Evolutionary conservation across 1,139 yeast genomes (phyloP).

Genomic region (Entelexis paramagnoliae): DNA sequence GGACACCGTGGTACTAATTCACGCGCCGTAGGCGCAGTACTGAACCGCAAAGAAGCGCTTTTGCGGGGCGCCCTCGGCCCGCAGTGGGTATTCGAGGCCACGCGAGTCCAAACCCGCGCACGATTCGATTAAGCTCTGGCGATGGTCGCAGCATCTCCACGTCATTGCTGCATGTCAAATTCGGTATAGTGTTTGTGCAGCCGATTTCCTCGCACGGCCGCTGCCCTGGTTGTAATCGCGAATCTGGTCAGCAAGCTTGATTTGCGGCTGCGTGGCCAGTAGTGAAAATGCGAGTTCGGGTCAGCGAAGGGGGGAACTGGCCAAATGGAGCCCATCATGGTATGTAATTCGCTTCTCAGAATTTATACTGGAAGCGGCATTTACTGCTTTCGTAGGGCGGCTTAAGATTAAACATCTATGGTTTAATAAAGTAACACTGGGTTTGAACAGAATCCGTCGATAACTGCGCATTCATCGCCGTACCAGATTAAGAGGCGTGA

Average conservation of each 20-base stretch:
- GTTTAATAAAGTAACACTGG: neutral
- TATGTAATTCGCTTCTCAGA: neutral
- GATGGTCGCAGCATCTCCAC: conserved; percentile 8
- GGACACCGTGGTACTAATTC: neutral
- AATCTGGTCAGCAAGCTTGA: neutral
- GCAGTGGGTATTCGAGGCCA: neutral
- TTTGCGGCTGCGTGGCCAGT: too few relatives aligned
- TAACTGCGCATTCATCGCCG: too few relatives aligned
- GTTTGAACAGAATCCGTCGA: neutral
- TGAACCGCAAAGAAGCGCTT: too few relatives aligned
- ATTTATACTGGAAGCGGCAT: neutral
- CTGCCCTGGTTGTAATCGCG: neutral
- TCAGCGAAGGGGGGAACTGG: too few relatives aligned
- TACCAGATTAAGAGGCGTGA: too few relatives aligned
- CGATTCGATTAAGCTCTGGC: conserved; percentile 6
- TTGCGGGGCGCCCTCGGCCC: too few relatives aligned
- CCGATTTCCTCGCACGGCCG: neutral
- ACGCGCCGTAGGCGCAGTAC: too few relatives aligned
- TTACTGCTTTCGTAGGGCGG: neutral
- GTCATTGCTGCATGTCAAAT: neutral
- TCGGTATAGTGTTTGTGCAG: neutral
- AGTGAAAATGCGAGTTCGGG: too few relatives aligned
- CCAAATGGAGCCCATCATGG: neutral
- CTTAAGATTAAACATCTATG: neutral
- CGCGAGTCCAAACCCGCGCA: neutral